Evolutionary conservation across 208 protist genomes (phyloP), one percentile per base, ranked within the genome.

Genomic region (Trypanosoma rangeli): DNA sequence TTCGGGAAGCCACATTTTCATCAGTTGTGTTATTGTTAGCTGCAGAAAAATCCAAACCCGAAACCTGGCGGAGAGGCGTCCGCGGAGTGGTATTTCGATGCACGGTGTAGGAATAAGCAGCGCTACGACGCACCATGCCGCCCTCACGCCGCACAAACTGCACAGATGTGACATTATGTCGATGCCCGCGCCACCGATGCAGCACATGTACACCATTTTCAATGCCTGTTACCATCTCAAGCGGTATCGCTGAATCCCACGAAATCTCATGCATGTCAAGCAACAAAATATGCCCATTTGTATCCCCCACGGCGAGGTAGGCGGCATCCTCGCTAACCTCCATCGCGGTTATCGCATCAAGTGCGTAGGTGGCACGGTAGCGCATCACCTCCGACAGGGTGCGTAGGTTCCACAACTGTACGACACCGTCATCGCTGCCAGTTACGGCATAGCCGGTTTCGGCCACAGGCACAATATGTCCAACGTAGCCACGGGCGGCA

Each of bases 361-460:
- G 48, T 8, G 75, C 48, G 46, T 84, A 73, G 0, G 89, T 90
- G 22, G 73, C 83, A 35, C 79, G 73, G 67, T 83, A 92, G 26
- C 87, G 86, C 74, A 89, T 73, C 48, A 91, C 64, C 74, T 96
- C 90, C 16, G 64, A 70, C 52, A 70, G 59, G 18, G 72, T 79
- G 16, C 76, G 73, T 22, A 84, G 52, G 56, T 93, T 85, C 91
- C 91, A 96, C 65, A 96, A 76, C 79, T 96, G 91, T 48, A 96
- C 29, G 5, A 92, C 54, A 1, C 91, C 91, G 48, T 90, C 83
- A 73, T 90, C 87, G 59, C 82, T 92, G 9, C 79, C 88, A 49
- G 80, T 89, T 44, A 89, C 60, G 68, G 93, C 58, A 54, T 85
- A 87, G 12, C 56, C 70, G 0, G 79, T 79, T 54, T 75, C 62